Conservation (phyloP, 2,329 filamentous ascomycete genomes). For the Aspergillus fumigatus region DNA sequence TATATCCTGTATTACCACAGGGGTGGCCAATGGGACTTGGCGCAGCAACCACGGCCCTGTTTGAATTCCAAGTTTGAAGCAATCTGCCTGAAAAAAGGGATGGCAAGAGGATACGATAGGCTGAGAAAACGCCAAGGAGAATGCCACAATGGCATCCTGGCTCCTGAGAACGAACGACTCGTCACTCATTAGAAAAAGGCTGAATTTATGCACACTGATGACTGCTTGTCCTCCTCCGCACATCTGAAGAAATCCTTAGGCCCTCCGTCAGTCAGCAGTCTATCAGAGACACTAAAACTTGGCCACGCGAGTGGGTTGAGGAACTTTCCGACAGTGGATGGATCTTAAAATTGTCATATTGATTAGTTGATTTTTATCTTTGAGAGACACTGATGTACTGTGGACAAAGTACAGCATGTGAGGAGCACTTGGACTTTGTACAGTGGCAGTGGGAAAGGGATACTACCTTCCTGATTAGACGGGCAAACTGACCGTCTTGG, state of each 20-base stretch:
- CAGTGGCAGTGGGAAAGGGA: too few relatives aligned
- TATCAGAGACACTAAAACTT: too few relatives aligned
- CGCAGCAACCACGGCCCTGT: neutral
- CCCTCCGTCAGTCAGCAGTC: neutral
- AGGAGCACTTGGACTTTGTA: neutral
- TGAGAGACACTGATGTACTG: neutral
- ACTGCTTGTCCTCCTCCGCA: neutral
- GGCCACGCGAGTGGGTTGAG: neutral
- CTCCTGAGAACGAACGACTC: too few relatives aligned
- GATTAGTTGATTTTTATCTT: too few relatives aligned
- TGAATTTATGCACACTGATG: too few relatives aligned
- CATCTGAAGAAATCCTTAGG: neutral
- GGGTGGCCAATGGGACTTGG: neutral
- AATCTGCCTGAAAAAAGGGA: too few relatives aligned
- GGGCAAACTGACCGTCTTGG: too few relatives aligned
- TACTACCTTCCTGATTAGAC: too few relatives aligned
- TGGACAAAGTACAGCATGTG: neutral
- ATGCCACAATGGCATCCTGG: too few relatives aligned
- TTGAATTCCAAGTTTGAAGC: neutral
- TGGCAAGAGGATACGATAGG: too few relatives aligned
- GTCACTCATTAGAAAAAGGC: too few relatives aligned
- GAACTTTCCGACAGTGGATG: neutral
- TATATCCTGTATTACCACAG: neutral
- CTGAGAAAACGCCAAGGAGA: too few relatives aligned
- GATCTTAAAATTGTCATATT: neutral